phyloP scores from a whole-genome alignment of 805 yeast species.

The Tetrapisispora arboricola region DNA sequence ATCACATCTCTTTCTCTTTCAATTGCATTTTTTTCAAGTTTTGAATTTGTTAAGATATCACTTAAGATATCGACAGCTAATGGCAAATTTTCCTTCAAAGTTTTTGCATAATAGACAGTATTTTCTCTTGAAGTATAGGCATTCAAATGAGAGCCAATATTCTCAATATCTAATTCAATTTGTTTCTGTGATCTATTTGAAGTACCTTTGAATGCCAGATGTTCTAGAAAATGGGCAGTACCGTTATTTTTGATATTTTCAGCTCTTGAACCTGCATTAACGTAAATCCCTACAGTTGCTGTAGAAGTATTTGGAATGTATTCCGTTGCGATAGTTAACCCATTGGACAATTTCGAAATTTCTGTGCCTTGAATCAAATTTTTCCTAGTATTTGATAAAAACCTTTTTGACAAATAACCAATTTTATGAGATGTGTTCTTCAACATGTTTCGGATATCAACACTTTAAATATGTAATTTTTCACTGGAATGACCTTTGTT shows the following conservation, averaged over 20 bases:
- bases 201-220: slow-evolving; percentile 94
- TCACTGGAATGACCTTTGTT: too few species aligned
- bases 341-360: slow-evolving; percentile 76
- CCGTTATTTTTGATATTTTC: slow-evolving; percentile 80
- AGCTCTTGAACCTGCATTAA: slow-evolving; percentile 97
- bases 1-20: slow-evolving; percentile 96
- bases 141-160: slow-evolving; percentile 92
- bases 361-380: slow-evolving; percentile 36
- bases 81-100: slow-evolving; percentile 71
- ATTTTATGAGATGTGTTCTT: background rate
- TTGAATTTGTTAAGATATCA: slow-evolving; percentile 82
- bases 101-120: slow-evolving; percentile 92
- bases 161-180: slow-evolving; percentile 87
- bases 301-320: slow-evolving; percentile 76
- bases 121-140: slow-evolving; percentile 98
- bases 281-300: slow-evolving; percentile 97
- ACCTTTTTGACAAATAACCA: background rate
- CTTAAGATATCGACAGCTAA: slow-evolving; percentile 78
- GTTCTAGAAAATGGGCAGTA: slow-evolving; percentile 96
- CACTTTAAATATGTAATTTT: too few species aligned
- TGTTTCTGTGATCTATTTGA: slow-evolving; percentile 64
- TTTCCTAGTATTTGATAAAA: background rate
- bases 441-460: background rate
- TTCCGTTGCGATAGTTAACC: slow-evolving; percentile 90
- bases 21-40: slow-evolving; percentile 70